Base-by-base conservation (phyloP, 805 yeast species). In the Yarrowia deformans region DNA sequence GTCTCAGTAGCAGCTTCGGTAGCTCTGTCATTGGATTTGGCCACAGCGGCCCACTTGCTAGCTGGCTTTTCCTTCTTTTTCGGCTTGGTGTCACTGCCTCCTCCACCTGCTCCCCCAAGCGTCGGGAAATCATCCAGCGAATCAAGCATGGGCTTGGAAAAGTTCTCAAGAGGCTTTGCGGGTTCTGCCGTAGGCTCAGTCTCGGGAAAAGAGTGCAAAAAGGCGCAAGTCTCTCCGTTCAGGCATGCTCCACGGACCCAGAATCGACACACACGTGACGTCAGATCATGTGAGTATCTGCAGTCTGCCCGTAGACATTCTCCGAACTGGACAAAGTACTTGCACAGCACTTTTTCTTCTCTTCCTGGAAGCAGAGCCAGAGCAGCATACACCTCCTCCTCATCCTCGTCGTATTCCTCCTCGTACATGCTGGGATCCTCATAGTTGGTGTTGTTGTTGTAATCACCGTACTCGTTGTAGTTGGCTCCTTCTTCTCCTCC, bases 241-340 rank as follows among this genome's bases (percentile, higher is more conserved):
- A 80, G 63, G 70, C 86, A 83, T 12, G 75, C 74, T 1, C 84
- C 83, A 45, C 79, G 80, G 8, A 83, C 74, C 86, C 86, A 83
- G 72, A 80, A 84, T 37, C 83, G 76, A 69, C 86, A 83, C 9
- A 81, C 78, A 32, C 82, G 74, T n/a, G 77, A 72, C 1, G 81
- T 75, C 39, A 82, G 61, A 69, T 84, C 85, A 72, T 83, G 86
- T 66, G 82, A 77, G 69, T 82, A 83, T 70, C 78, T 78, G 74
- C 86, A 83, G 70, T 83, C 85, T 5, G 79, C 72, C 14, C 85
- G 78, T 13, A 81, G 72, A 68, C 86, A 83, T 19, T 76, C 74
- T 1, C 86, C 86, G 35, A 74, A 75, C 48, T 78, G 79, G 7
- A 82, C 72, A 69, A 78, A 79, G 70, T 79, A 84, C n/a, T 82